Evolutionary conservation across 148 eudicot species (phyloP).

Genomic region (Spergularia marina): DNA sequence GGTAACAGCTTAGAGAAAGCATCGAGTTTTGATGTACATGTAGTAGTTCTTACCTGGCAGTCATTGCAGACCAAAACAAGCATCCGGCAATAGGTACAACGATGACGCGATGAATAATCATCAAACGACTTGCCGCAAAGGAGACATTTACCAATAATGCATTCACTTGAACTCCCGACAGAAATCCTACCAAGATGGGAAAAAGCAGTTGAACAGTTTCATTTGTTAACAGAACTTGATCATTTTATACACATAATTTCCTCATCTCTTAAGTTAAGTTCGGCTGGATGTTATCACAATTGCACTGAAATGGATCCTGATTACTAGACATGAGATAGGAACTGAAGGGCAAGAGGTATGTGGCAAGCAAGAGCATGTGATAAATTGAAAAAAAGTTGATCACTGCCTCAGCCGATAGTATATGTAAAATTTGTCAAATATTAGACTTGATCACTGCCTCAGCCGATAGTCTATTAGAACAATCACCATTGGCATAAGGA

Average conservation of each 20-base stretch:
- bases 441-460: not conserved
- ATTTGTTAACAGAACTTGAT: not conserved
- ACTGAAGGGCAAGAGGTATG: not conserved
- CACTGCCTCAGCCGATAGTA: not conserved
- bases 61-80: slow-evolving; percentile 81
- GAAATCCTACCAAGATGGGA: slow-evolving; percentile 60
- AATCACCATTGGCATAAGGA: too few species aligned
- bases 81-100: slow-evolving; percentile 90
- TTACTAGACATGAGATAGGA: not conserved
- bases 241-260: not conserved
- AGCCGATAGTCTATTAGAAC: not conserved
- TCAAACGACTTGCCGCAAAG: slow-evolving; percentile 64
- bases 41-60: slow-evolving; percentile 55
- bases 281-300: not conserved
- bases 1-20: not conserved
- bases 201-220: slow-evolving; percentile 10
- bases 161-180: slow-evolving; percentile 65
- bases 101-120: slow-evolving; percentile 80
- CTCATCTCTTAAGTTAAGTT: not conserved
- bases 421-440: not conserved
- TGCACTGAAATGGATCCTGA: not conserved
- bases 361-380: not conserved
- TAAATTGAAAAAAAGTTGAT: not conserved
- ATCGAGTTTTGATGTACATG: not conserved
- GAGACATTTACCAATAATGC: slow-evolving; percentile 69